phyloP scores from a whole-genome alignment of 495 filamentous ascomycete species.

The Neurospora cerealis region DNA sequence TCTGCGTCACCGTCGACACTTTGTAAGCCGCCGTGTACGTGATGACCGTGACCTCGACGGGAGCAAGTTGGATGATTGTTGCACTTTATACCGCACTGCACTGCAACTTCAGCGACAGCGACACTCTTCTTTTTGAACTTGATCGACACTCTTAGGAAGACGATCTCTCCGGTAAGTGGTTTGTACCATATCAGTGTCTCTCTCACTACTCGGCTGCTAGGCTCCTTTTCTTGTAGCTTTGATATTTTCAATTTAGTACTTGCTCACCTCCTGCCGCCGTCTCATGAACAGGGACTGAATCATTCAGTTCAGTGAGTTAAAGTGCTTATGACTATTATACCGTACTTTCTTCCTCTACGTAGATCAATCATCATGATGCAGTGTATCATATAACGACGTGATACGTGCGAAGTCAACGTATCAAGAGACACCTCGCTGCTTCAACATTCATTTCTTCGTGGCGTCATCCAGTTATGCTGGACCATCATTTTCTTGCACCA shows the following conservation, averaged over 20 bases:
- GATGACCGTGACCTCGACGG: neutral
- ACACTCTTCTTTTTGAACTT: neutral
- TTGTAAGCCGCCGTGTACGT: neutral
- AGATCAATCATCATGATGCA: too few relatives aligned
- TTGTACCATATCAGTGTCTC: neutral
- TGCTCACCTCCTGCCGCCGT: neutral
- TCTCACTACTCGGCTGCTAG: neutral
- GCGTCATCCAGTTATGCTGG: too few relatives aligned
- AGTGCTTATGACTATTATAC: neutral
- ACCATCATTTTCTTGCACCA: too few relatives aligned
- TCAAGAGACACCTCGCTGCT: too few relatives aligned
- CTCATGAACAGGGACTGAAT: neutral
- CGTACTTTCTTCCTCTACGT: too few relatives aligned
- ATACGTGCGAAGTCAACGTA: too few relatives aligned
- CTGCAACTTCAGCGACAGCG: neutral
- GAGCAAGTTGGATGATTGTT: neutral
- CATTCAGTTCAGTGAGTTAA: neutral
- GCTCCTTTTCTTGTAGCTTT: neutral
- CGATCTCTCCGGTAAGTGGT: neutral
- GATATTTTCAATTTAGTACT: neutral
- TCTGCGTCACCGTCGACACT: neutral
- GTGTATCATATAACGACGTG: too few relatives aligned
- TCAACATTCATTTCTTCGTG: too few relatives aligned
- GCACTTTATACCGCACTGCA: neutral
- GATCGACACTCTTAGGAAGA: neutral